These are phyloP conservation scores for Penicillium sp. DNA, from an alignment of 2,329 filamentous ascomycete species.

Conservation along the genomic window DNA sequence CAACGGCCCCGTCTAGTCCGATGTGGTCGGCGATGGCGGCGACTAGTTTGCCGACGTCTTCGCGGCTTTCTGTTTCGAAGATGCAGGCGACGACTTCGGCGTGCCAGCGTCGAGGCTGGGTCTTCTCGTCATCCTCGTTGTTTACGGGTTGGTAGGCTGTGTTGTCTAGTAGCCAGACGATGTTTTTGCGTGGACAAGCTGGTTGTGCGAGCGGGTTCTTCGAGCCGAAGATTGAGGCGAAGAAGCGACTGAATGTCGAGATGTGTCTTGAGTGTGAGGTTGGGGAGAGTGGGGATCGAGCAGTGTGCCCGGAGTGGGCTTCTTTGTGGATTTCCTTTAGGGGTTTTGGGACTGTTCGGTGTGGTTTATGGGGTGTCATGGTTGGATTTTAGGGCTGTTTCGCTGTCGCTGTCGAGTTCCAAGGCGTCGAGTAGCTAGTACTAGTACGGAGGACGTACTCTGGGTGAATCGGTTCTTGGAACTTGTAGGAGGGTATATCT, in stretches of 20 bases:
- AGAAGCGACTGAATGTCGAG: slow-evolving; percentile 21
- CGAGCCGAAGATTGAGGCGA: slow-evolving; percentile 35
- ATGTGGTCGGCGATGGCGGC: slow-evolving; percentile 66
- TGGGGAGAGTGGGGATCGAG: background rate
- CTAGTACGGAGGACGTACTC: too few relatives aligned
- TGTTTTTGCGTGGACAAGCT: slow-evolving; percentile 62
- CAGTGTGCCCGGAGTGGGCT: background rate
- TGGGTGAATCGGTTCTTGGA: background rate
- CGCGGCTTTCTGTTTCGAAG: slow-evolving; percentile 68
- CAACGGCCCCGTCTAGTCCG: slow-evolving; percentile 58
- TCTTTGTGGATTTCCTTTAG: background rate
- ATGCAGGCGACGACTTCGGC: slow-evolving; percentile 80
- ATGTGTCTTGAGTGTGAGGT: slow-evolving; percentile 13
- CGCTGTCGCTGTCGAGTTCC: too few relatives aligned
- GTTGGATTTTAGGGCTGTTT: too few relatives aligned
- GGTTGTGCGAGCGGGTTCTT: slow-evolving; percentile 58
- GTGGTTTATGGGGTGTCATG: slow-evolving; percentile 13
- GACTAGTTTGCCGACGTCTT: slow-evolving; percentile 64
- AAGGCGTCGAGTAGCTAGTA: background rate
- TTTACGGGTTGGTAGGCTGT: slow-evolving; percentile 63
- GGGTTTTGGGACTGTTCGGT: slow-evolving; percentile 8
- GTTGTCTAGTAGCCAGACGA: slow-evolving; percentile 87
- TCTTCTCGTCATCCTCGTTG: slow-evolving; percentile 22
- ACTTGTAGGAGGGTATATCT: background rate
- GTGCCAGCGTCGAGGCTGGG: slow-evolving; percentile 64